Evolutionary conservation across 805 yeast genomes (phyloP).

Genomic region (Saccharomycopsis sp.): DNA sequence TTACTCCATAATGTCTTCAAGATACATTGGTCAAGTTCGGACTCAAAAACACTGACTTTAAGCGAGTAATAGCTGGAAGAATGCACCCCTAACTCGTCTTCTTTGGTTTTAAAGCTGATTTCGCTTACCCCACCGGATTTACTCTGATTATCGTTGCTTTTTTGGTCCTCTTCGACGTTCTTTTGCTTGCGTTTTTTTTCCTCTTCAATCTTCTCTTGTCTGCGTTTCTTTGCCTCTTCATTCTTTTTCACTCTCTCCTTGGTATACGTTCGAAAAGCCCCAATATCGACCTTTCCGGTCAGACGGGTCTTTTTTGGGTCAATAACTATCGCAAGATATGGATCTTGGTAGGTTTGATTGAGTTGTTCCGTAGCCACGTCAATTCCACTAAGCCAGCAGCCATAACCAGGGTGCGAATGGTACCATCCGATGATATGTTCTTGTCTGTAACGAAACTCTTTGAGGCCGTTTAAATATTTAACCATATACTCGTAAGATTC

Average conservation of each 20-base stretch:
- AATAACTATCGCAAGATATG: conserved; percentile 80
- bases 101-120: conserved; percentile 42
- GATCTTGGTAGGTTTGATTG: conserved; percentile 87
- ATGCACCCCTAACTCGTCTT: conserved; percentile 65
- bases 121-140: not conserved
- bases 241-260: conserved; percentile 28
- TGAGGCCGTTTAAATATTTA: conserved; percentile 55
- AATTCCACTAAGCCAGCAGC: conserved; percentile 91
- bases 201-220: conserved; percentile 28
- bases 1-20: conserved; percentile 38
- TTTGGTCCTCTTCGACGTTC: too few relatives aligned
- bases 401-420: conserved; percentile 96
- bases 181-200: conserved; percentile 13
- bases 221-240: conserved; percentile 16
- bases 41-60: conserved; percentile 52
- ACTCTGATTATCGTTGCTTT: conserved; percentile 13
- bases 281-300: conserved; percentile 69
- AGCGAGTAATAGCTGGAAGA: conserved; percentile 62
- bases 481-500: conserved; percentile 97
- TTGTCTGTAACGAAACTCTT: conserved; percentile 38
- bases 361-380: conserved; percentile 85
- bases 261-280: conserved; percentile 75
- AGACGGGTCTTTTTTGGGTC: conserved; percentile 68
- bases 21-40: conserved; percentile 42
- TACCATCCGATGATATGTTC: conserved; percentile 94